Evolutionary conservation across 129 eudicot species (phyloP), one percentile per base, ranked within the genome.

Genomic region (Pulicaria dysenterica): DNA sequence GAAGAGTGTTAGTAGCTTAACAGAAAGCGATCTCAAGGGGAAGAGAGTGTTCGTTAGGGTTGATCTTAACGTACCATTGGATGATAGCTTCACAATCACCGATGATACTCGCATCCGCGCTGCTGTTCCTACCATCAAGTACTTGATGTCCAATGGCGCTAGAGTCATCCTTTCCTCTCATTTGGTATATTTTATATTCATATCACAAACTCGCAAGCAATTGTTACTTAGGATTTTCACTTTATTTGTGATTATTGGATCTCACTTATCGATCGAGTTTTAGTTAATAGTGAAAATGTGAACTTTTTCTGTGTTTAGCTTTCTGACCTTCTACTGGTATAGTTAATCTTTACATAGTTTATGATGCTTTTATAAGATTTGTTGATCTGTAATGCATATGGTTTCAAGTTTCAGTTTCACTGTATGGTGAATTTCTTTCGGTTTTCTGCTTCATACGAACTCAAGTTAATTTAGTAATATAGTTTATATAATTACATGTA

Each of bases 31-130:
- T 84, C 84, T 87, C 38, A 87, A 84, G 79, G 92, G 92, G n/a
- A 87, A 87, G 75, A 77, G 77, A 61, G 93, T 87, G 46, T 84
- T 87, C 54, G 89, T 87, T 5, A 73, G 93, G 44, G 93, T 79
- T 14, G 93, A 87, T 84, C 67, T 75, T 6, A 75, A 87, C 76
- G 89, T 87, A 13, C 93, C 93, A 1, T 79, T 87, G 89, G 89
- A 84, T 66, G 93, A 87, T 59, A 73, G 53, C 72, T 73, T 74
- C 63, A 84, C 76, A 7, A 87, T 87, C 73, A 87, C 93, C 17
- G 93, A 87, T 79, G 93, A 87, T 67, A 87, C 89, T 46, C 86
- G 93, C 5, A 77, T 87, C 60, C 84, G 89, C 1, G 93, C 89
- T 24, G 93, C 89, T 44, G 80, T 87, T 34, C 93, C 93, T 42